Evolutionary conservation across 352 stramenopile genomes (phyloP), one percentile per base, ranked within the genome.

Genomic region (Phytophthora nicotianae): DNA sequence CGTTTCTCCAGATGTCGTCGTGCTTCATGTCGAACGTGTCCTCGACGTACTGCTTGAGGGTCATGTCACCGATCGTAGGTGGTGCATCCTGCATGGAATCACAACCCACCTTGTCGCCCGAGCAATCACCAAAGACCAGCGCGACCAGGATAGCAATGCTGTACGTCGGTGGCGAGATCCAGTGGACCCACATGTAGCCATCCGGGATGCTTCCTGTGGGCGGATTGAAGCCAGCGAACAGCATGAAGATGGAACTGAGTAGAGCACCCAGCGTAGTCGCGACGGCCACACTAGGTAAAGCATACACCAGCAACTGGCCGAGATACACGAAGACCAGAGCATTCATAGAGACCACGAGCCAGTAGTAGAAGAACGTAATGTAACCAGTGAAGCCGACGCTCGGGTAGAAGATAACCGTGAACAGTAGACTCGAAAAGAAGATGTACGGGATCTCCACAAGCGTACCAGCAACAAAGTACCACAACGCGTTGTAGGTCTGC

Each of bases 401-500:
- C 16, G 79, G 77, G 69, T 76, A 89, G 17, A 81, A 65, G 37
- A 90, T 86, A 46, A 88, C 70, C 1, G 62, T 65, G 47, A 75
- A 83, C 23, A 88, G 20, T 14, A 87, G 50, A 35, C 50, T 62
- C 13, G 71, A 77, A 20, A 72, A 46, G 56, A 90, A 74, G 14
- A 87, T 68, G 56, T 86, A 65, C 41, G 62, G n/a, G n/a, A n/a
- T n/a, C n/a, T n/a, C 54, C 17, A 55, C 61, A 10, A 64, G 20
- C 4, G 83, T 91, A 32, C 82, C 84, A 16, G 84, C 75, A 2
- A 93, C 24, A 38, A 76, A 77, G 55, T 97, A 91, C 49, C 84
- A 79, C 7, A 72, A 52, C 19, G 81, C 62, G 29, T 84, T 75
- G 58, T 97, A 98, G 45, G 93, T 97, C 41, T 89, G 48, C 11